Evolutionary conservation across 2,329 filamentous ascomycete species (phyloP), one percentile per base, ranked within the genome.

Genomic region (Fusarium sp.): DNA sequence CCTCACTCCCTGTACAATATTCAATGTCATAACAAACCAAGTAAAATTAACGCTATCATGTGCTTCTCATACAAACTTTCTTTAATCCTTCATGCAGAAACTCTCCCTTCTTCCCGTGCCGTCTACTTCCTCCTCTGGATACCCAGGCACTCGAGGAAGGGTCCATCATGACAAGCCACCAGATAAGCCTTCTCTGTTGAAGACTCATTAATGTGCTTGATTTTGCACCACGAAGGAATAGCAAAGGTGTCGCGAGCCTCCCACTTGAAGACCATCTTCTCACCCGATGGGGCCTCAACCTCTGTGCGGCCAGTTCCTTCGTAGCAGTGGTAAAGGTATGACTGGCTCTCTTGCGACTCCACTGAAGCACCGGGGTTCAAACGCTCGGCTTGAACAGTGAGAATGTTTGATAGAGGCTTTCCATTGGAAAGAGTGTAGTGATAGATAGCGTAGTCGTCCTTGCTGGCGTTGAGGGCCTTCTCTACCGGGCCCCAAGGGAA

Each of bases 241-340:
- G 84, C 86, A 76, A 90, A 90, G 0, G 87, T 89, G 74, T 90
- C 88, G 0, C 85, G 82, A 10, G 81, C 70, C 43, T 82, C 81
- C 87, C 88, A 89, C 2, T 66, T 63, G 33, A 86, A 80, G 4
- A 78, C 81, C 59, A 81, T 74, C 4, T 80, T 82, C 33, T 80
- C 72, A 0, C 79, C 81, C 0, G 69, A 62, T 0, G 81, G 75
- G 0, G 79, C 71, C 6, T 82, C 81, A n/a, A 89, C 80, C 0
- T 79, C 78, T 0, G 84, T 85, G 32, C 80, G 76, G 0, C 88
- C 88, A 0, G 76, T 78, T 0, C 88, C 89, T 15, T 83, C 79
- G 37, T 88, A 83, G 58, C 89, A 86, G 79, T 90, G 88, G 71
- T 88, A 89, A 5, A 90, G 83, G 59, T 84, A 85, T 0, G 87